phyloP scores from a whole-genome alignment of 495 filamentous ascomycete genomes.

The Podospora didyma region DNA sequence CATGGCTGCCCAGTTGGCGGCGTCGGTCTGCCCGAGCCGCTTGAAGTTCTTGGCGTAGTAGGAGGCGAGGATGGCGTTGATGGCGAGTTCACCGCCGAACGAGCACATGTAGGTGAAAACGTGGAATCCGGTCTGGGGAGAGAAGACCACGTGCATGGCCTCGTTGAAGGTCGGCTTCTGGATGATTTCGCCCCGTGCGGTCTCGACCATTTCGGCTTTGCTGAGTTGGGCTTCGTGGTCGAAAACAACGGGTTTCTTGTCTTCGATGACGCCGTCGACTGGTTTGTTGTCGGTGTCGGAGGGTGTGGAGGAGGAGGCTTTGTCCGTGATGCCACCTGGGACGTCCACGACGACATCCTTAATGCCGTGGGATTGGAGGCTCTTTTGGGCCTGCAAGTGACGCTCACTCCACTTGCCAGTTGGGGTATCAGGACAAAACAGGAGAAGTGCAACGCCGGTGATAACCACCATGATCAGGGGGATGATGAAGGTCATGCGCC shows the following conservation, averaged over 20 bases:
- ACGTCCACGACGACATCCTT: conserved; percentile 43
- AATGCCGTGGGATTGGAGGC: conserved; percentile 39
- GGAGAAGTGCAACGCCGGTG: conserved; percentile 63
- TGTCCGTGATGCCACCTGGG: conserved; percentile 55
- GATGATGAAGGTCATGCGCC: conserved; percentile 81
- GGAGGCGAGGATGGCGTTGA: conserved; percentile 75
- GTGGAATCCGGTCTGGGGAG: conserved; percentile 63
- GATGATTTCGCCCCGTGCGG: conserved; percentile 59
- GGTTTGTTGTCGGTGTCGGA: conserved; percentile 30
- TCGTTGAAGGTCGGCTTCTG: conserved; percentile 62
- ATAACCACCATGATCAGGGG: conserved; percentile 72
- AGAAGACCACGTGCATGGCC: conserved; percentile 55
- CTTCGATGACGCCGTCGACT: conserved; percentile 11
- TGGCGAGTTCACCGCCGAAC: conserved; percentile 80
- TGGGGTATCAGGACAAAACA: conserved; percentile 77
- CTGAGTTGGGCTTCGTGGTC: conserved; percentile 52
- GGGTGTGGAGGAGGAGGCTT: conserved; percentile 22
- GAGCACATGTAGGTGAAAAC: conserved; percentile 75
- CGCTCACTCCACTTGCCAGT: conserved; percentile 80
- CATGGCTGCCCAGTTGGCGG: conserved; percentile 80
- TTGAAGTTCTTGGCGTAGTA: conserved; percentile 82
- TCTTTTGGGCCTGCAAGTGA: conserved; percentile 44
- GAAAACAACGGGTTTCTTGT: conserved; percentile 19
- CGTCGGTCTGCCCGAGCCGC: conserved; percentile 63
- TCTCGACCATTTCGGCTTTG: conserved; percentile 54